phyloP scores from a whole-genome alignment of 2,329 filamentous ascomycete species.

The Colletotrichum musicola region DNA sequence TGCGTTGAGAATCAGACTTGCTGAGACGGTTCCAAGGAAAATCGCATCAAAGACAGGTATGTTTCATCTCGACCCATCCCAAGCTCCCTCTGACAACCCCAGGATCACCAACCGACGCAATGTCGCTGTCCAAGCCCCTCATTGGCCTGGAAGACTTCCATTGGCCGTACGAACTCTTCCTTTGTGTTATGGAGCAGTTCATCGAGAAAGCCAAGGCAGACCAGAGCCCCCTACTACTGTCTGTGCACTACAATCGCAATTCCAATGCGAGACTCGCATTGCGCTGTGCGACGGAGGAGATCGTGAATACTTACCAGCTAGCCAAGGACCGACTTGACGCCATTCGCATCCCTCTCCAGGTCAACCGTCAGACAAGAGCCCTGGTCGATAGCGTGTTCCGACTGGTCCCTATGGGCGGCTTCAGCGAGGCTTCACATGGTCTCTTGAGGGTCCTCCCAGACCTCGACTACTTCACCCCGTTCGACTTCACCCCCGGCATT shows the following conservation, averaged over 20 bases:
- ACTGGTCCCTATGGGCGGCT: background rate
- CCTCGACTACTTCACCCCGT: conserved; percentile 39
- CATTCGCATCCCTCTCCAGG: background rate
- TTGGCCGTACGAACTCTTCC: conserved; percentile 7
- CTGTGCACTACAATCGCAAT: background rate
- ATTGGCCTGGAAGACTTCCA: no score
- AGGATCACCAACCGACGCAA: background rate
- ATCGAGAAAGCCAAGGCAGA: background rate
- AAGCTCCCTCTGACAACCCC: no score
- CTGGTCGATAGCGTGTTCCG: conserved; percentile 20
- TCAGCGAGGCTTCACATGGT: conserved; percentile 4
- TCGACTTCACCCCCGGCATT: conserved; percentile 41
- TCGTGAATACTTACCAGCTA: no score
- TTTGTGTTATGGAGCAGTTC: background rate
- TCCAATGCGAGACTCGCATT: background rate
- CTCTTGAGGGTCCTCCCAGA: conserved; percentile 31
- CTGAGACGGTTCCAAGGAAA: no score
- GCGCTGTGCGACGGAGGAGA: no score
- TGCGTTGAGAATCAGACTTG: no score
- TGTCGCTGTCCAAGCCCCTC: background rate
- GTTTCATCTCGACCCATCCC: no score
- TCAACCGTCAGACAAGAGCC: background rate
- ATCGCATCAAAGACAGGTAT: no score
- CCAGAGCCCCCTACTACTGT: background rate
- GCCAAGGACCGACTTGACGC: background rate